Evolutionary conservation across 2,329 filamentous ascomycete species (phyloP), one percentile per base, ranked within the genome.

Genomic region (Aspergillus glaucus): DNA sequence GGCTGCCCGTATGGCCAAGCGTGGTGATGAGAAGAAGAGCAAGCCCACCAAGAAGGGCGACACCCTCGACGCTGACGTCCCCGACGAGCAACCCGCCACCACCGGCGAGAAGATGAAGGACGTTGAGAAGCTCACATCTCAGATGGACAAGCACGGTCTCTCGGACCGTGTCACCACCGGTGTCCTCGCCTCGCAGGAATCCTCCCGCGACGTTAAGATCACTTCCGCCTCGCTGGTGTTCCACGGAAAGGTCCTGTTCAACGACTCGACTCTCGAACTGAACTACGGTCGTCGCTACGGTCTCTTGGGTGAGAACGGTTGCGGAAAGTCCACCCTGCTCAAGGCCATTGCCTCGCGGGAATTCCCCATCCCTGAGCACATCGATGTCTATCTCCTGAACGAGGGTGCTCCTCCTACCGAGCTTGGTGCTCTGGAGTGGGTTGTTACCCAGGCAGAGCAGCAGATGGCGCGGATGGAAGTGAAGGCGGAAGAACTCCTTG

Each of bases 361-460:
- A 74, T 98, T 84, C 70, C 94, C 93, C 55, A 88, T 98, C 67
- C 94, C 93, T 52, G 87, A 95, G 24, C 91, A 96, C 72, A 80
- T 98, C 71, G 94, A 98, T 73, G 94, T 98, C 73, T 98, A 98
- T 76, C 84, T 98, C 42, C 79, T 98, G 60, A 98, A 98, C 75
- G 88, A 97, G 75, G 93, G 93, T 75, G 93, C 93, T 43, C 90
- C 91, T 53, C 87, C 88, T 46, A 88, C 81, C 50, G 89, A 97
- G 0, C 75, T 90, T 46, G 93, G 94, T 66, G 93, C 93, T 58
- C 79, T 98, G 50, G 92, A 97, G 67, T 98, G 94, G 91, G 93
- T 98, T 56, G 88, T 98, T 60, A 88, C 76, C 55, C 90, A 98
- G 78, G 93, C 93, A 30, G 94, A 98, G 75, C 84, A 84, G 68